Conservation (phyloP, 2,329 filamentous ascomycete species). For the Ophiostoma sp. region DNA sequence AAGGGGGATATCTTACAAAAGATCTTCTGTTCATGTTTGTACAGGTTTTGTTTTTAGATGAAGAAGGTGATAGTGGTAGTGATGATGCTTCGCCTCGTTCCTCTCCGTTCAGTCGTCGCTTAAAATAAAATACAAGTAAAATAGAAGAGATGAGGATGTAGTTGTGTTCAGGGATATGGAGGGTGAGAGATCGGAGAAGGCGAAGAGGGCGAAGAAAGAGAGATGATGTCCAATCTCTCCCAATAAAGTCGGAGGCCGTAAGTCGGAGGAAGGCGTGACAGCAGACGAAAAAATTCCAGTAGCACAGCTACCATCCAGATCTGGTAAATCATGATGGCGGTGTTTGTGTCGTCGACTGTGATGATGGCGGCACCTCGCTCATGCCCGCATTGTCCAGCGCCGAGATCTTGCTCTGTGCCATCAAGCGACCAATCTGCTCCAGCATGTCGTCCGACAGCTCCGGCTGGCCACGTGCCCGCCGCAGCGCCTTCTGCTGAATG, state of each 20-base stretch:
- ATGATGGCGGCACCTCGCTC: conserved; percentile 8
- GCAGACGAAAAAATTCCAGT: background rate
- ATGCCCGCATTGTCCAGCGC: conserved; percentile 21
- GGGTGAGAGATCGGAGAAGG: background rate
- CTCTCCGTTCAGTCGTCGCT: conserved; percentile 13
- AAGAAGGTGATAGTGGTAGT: background rate
- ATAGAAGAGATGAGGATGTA: background rate
- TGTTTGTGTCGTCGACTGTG: conserved; percentile 3
- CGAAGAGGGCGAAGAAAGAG: background rate
- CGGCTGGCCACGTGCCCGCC: conserved; percentile 55
- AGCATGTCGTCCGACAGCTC: conserved; percentile 60
- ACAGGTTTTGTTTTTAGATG: background rate
- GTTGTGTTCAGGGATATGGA: background rate
- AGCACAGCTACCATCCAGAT: background rate
- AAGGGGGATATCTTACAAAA: conserved; percentile 18
- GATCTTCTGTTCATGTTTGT: conserved; percentile 4
- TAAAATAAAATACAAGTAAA: conserved; percentile 19
- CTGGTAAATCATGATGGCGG: background rate
- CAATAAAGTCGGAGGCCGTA: background rate
- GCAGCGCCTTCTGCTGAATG: conserved; percentile 53
- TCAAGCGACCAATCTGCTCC: conserved; percentile 62
- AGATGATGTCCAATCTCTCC: background rate
- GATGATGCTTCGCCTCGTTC: conserved; percentile 4
- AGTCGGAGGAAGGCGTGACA: background rate
- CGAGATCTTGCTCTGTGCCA: conserved; percentile 50